phyloP scores from a whole-genome alignment of 2,329 filamentous ascomycete species.

The Colletotrichum eremochloae region DNA sequence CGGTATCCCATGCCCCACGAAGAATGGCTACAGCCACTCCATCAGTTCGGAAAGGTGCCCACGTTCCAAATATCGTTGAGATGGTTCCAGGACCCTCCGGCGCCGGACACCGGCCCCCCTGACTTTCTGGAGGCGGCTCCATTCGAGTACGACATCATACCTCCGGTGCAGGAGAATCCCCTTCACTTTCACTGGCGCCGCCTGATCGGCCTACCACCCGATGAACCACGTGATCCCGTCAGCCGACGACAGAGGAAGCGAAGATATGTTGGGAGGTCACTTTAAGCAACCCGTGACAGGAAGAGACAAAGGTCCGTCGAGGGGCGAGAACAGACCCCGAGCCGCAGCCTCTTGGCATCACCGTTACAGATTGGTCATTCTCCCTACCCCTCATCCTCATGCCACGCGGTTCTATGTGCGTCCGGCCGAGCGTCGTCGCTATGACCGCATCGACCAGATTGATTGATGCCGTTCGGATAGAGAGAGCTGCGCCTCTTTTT shows the following conservation, averaged over 20 bases:
- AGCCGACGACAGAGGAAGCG: slow-evolving; percentile 17
- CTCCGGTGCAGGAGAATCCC: slow-evolving; percentile 25
- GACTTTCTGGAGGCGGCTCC: slow-evolving; percentile 32
- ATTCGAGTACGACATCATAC: slow-evolving; percentile 23
- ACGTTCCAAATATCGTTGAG: slow-evolving; percentile 11
- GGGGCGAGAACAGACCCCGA: neutral
- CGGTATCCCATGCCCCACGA: slow-evolving; percentile 34
- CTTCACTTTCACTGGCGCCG: slow-evolving; percentile 32
- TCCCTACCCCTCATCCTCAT: neutral
- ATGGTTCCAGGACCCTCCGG: slow-evolving; percentile 27
- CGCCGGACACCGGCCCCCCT: slow-evolving; percentile 15
- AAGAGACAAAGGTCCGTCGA: neutral
- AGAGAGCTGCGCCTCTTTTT: neutral
- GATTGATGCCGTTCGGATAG: neutral
- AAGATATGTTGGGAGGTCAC: slow-evolving; percentile 11
- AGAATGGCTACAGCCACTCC: slow-evolving; percentile 31
- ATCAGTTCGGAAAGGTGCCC: slow-evolving; percentile 27
- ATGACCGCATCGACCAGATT: neutral
- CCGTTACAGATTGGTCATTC: neutral
- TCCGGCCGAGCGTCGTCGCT: neutral
- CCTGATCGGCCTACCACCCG: slow-evolving; percentile 8
- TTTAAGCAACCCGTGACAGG: neutral
- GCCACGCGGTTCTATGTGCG: neutral
- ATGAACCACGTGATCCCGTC: slow-evolving; percentile 19
- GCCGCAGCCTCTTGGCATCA: neutral